Evolutionary conservation across 371 early-diverging fungal species (phyloP).

Genomic region (Haplosporangium sp.): DNA sequence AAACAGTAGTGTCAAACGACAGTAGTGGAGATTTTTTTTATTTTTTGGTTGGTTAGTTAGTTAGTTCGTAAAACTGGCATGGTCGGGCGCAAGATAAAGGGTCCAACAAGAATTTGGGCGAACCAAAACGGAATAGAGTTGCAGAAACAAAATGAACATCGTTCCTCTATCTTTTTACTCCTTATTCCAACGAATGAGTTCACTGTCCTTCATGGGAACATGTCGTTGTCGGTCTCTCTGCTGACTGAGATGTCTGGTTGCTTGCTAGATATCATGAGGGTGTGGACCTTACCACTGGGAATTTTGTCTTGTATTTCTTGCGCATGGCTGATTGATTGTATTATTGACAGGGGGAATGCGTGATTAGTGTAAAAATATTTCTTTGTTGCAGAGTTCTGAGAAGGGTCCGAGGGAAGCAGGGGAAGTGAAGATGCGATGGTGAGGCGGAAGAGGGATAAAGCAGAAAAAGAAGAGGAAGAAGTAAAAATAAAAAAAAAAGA

Average conservation of each 20-base stretch:
- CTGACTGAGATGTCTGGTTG: too few species aligned
- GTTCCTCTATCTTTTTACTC: too few species aligned
- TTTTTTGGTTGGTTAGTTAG: too few species aligned
- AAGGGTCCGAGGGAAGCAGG: neutral
- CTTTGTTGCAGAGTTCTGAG: neutral
- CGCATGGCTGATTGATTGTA: constrained; percentile 63
- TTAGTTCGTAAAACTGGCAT: too few species aligned
- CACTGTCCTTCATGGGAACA: too few species aligned
- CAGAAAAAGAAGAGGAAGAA: neutral
- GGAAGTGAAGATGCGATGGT: neutral
- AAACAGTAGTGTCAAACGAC: neutral
- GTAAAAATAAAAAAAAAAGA: constrained; percentile 2
- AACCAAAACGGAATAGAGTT: too few species aligned
- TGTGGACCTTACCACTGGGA: constrained; percentile 79
- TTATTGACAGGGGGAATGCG: neutral
- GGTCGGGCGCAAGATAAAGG: too few species aligned
- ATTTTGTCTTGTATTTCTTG: constrained; percentile 92
- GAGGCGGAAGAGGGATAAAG: neutral
- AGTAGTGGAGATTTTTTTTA: neutral
- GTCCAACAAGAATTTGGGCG: too few species aligned
- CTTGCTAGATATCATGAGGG: neutral
- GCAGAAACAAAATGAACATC: too few species aligned
- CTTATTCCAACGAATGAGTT: too few species aligned
- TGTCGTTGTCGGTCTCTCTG: too few species aligned
- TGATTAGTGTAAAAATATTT: neutral